Evolutionary conservation across 441 rosid species (phyloP).

Genomic region (Omphalea diandra): DNA sequence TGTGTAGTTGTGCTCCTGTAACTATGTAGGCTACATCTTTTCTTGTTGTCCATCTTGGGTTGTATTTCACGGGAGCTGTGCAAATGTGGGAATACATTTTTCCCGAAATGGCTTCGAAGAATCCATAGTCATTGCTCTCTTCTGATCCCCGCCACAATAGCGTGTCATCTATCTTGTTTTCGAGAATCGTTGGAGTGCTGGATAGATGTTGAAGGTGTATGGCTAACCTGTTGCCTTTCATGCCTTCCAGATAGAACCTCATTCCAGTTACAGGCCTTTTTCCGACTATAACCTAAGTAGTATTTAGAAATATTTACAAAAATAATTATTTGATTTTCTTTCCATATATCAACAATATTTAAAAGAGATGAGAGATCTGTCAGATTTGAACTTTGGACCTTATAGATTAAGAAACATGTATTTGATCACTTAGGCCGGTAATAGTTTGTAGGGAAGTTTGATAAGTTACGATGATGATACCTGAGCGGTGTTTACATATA

Average conservation of each 20-base stretch:
- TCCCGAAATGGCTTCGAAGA: constrained; percentile 54
- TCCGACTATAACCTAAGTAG: constrained; percentile 67
- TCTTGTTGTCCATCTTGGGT: constrained; percentile 42
- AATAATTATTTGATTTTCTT: too few relatives aligned
- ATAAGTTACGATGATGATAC: too few relatives aligned
- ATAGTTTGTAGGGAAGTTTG: too few relatives aligned
- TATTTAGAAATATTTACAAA: too few relatives aligned
- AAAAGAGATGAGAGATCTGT: too few relatives aligned
- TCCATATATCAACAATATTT: too few relatives aligned
- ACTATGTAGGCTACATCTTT: constrained; percentile 59
- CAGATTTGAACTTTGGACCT: too few relatives aligned
- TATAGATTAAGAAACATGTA: too few relatives aligned
- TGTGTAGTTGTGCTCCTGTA: constrained; percentile 83
- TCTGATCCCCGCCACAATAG: constrained; percentile 70
- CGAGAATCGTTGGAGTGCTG: constrained; percentile 46
- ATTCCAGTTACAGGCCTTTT: constrained; percentile 72
- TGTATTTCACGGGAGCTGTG: constrained; percentile 66
- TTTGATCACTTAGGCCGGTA: too few relatives aligned
- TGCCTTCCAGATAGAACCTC: constrained; percentile 86
- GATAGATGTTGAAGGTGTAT: constrained; percentile 76
- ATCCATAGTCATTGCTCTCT: constrained; percentile 33
- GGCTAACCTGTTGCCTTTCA: constrained; percentile 80
- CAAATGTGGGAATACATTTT: constrained; percentile 69
- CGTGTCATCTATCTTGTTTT: constrained; percentile 48
- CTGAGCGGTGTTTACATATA: constrained; percentile 67